Evolutionary conservation across 2,329 filamentous ascomycete species (phyloP), one percentile per base, ranked within the genome.

Genomic region (Dothistroma pini): DNA sequence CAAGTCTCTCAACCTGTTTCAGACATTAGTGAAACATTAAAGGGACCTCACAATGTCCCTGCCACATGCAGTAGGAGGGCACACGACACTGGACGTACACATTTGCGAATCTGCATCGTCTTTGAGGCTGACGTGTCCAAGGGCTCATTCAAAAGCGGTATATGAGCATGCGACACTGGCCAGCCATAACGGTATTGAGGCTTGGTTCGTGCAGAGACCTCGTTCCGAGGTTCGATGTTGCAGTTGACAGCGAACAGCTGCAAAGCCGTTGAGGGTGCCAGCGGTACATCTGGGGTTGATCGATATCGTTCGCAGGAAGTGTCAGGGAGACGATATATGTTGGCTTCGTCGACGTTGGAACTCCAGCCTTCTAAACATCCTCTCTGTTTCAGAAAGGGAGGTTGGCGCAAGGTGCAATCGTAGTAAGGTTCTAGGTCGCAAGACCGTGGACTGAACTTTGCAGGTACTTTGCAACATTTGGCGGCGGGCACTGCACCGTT

Each of bases 201-300:
- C n/a, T 44, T 19, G 41, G 41, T 72, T 32, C 12, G 22, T 47
- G 41, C 41, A 7, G 14, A 44, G 41, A n/a, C 41, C n/a, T 44
- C 8, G 14, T 44, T 44, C n/a, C 14, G 16, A 19, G 5, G 41
- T 44, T 44, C 4, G 5, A 9, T 14, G 41, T 44, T 44, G 41
- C 41, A 19, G n/a, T 44, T 44, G 16, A 44, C 41, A 19, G 41
- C 41, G 41, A 44, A 44, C 41, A 44, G 41, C 41, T 44, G 41
- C 41, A 14, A 44, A 19, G 41, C 14, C 41, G 41, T 44, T 19
- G 41, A 9, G 9, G 4, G 12, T 44, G 14, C 16, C 41, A 19
- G 41, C 16, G 41, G 41, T 19, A 44, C 41, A 9, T 14, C 41
- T n/a, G n/a, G 14, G 14, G 41, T 44, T 19, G 41, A 44, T 44